phyloP scores from a whole-genome alignment of 1,284 basidiomycete species.

The Sanghuangporus sanghuang region DNA sequence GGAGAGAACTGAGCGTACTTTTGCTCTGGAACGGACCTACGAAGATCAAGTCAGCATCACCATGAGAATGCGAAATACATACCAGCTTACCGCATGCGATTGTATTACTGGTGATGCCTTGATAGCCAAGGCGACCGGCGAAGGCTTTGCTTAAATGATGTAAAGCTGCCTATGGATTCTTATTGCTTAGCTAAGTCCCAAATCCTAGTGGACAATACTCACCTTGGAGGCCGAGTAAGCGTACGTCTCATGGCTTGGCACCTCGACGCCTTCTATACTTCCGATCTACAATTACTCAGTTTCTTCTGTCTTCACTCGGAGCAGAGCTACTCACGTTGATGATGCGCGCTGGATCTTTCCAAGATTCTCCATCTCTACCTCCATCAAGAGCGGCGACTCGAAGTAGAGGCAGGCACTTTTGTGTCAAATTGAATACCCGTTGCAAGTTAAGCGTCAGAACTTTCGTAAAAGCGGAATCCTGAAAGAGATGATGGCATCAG shows the following conservation, averaged over 20 bases:
- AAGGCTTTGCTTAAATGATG: constrained; percentile 62
- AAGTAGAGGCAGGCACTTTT: constrained; percentile 59
- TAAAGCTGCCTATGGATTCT: constrained; percentile 35
- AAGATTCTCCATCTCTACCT: constrained; percentile 33
- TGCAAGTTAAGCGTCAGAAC: constrained; percentile 64
- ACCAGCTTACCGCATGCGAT: constrained; percentile 53
- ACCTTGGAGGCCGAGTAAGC: constrained; percentile 67
- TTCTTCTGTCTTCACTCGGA: not conserved
- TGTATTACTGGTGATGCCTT: constrained; percentile 63
- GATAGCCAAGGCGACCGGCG: constrained; percentile 52
- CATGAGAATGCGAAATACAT: not conserved
- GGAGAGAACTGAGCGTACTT: constrained; percentile 29
- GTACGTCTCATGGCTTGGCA: constrained; percentile 59
- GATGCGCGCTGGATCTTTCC: constrained; percentile 50
- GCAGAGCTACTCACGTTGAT: constrained; percentile 47
- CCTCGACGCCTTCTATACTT: constrained; percentile 51
- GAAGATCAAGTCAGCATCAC: constrained; percentile 4
- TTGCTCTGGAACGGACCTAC: constrained; percentile 46
- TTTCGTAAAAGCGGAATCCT: constrained; percentile 54
- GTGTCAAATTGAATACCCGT: constrained; percentile 66
- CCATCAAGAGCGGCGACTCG: constrained; percentile 44
- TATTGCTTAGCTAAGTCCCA: not conserved
- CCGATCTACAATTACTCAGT: constrained; percentile 43
- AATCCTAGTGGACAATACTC: constrained; percentile 17
- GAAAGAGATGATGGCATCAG: not conserved